These are phyloP conservation scores for Metschnikowia henanensis DNA, from an alignment of 805 yeast genomes.

Conservation along the genomic window DNA sequence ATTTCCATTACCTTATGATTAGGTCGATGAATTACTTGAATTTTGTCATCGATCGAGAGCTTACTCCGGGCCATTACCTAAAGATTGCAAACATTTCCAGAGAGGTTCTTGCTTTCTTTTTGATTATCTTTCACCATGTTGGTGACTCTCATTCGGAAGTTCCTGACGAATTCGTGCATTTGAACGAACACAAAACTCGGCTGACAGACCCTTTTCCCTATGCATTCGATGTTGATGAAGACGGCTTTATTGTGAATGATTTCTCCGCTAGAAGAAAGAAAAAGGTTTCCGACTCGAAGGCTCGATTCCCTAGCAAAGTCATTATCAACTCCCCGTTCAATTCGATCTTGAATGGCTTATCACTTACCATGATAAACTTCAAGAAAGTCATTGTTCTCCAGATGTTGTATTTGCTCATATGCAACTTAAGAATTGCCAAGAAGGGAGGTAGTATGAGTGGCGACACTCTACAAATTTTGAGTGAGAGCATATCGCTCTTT, in stretches of 20 bases:
- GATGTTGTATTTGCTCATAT: constrained; percentile 42
- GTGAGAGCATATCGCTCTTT: constrained; percentile 31
- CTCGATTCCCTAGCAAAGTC: constrained; percentile 14
- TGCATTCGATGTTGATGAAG: constrained; percentile 44
- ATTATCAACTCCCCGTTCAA: constrained; percentile 43
- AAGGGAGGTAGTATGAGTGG: constrained; percentile 21
- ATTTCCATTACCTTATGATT: constrained; percentile 43
- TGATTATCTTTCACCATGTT: constrained; percentile 38
- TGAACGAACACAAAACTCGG: constrained; percentile 1
- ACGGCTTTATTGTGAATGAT: constrained; percentile 46
- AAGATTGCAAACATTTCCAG: constrained; percentile 38
- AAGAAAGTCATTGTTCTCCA: constrained; percentile 43
- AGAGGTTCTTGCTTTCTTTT: constrained; percentile 39
- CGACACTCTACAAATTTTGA: constrained; percentile 17
- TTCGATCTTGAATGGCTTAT: constrained; percentile 41
- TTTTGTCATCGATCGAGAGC: constrained; percentile 40
- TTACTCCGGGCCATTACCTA: constrained; percentile 33
- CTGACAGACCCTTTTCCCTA: constrained; percentile 5
- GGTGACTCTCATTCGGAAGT: constrained; percentile 18
- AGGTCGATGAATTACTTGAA: constrained; percentile 44
- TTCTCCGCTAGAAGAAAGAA: constrained; percentile 40
- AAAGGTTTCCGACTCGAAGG: constrained; percentile 1
- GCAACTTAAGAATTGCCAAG: constrained; percentile 38
- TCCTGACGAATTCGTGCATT: not conserved
- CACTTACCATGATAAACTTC: constrained; percentile 43